Base-by-base conservation (phyloP, 1,139 yeast genomes). In the Pneumocystis carinii region DNA sequence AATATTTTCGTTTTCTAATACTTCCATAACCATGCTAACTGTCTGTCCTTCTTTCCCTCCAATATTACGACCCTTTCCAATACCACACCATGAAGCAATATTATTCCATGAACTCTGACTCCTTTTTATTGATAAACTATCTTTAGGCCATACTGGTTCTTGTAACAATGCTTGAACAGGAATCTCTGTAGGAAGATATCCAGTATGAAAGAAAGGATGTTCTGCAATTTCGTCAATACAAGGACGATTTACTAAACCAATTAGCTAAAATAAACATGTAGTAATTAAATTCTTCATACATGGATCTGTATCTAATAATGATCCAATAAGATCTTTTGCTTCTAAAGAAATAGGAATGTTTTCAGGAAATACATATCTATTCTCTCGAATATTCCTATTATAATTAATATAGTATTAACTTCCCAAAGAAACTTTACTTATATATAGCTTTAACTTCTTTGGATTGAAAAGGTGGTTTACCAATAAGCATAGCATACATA, bases 401-500 rank as follows among this genome's bases (percentile, higher is more conserved):
- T 2, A 32, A 17, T 55, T 19, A 7, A 59, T 8, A 60, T 3
- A 8, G 14, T 24, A 48, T 24, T n/a, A 24, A 24, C 24, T 8
- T 48, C 14, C 10, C 2, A 48, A 19, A 24, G 1, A 6, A 37
- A 1, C 39, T 61, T n/a, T 62, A 71, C 64, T 90, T 95, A 75
- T 94, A 94, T 68, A 94, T 92, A 64, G 87, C 84, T 71, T 90
- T 87, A 62, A 94, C 97, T 72, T 90, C 96, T 73, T 89, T 89
- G 48, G 98, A 98, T 67, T 86, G 83, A 73, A 90, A 92, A 0
- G 98, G 98, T 1, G 98, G 97, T 72, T 82, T 86, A 8, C 98
- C 97, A 38, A 87, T 90, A 15, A 89, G 81, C 96, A 92, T 90
- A 74, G 92, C 98, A 73, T 86, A 92, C 17, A 90, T 76, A 0